A percentile compares a stretch with the other conserved stretches of the same genome.
Evolutionary conservation across 768 basidiomycete species (phyloP).

Genomic region (Lactarius quietus): DNA sequence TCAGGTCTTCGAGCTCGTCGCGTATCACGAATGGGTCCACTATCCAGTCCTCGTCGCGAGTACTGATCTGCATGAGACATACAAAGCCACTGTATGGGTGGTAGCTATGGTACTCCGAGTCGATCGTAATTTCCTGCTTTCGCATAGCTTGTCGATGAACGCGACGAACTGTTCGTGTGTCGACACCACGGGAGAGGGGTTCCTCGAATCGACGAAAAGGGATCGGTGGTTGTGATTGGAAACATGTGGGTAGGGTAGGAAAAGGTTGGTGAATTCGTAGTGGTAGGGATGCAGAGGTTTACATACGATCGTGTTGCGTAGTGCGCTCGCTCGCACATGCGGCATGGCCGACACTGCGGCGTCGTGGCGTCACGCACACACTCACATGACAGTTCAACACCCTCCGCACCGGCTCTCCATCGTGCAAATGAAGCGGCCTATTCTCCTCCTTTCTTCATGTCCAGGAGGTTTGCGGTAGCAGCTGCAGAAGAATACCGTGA

Average conservation of each 20-base stretch:
- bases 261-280: slow-evolving; percentile 74
- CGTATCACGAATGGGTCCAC: slow-evolving; percentile 56
- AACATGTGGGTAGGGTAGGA: slow-evolving; percentile 72
- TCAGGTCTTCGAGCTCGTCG: slow-evolving; percentile 67
- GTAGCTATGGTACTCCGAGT: slow-evolving; percentile 91
- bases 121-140: slow-evolving; percentile 82
- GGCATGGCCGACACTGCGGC: no score
- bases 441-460: neutral
- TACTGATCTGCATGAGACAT: slow-evolving; percentile 91
- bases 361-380: no score
- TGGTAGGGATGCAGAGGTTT: slow-evolving; percentile 71
- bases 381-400: no score
- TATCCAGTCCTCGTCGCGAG: slow-evolving; percentile 43
- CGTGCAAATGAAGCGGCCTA: slow-evolving; percentile 6
- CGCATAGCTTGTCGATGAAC: slow-evolving; percentile 65
- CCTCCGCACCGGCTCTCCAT: neutral
- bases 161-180: slow-evolving; percentile 49
- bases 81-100: slow-evolving; percentile 83
- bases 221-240: slow-evolving; percentile 44
- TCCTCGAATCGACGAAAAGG: slow-evolving; percentile 57
- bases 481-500: no score
- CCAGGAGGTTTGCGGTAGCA: neutral
- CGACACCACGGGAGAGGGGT: slow-evolving; percentile 65
- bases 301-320: no score
- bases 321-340: no score